These are phyloP conservation scores for Chlorella sp. DNA, from an alignment of 139 green algal species.

Conservation along the genomic window DNA sequence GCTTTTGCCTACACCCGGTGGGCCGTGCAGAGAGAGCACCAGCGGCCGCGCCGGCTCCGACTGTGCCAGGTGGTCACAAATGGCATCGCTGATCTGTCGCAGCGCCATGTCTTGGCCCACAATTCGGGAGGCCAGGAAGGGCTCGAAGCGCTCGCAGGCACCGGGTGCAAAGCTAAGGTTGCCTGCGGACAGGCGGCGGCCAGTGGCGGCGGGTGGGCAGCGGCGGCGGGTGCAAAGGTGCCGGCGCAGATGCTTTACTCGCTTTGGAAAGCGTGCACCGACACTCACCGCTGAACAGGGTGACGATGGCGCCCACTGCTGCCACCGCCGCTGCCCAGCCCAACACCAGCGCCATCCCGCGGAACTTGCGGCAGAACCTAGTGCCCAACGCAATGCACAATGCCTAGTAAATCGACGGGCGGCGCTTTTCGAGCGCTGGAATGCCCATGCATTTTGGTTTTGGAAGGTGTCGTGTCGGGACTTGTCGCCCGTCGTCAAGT, in stretches of 20 bases:
- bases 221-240: background rate
- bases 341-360: conserved; percentile 5
- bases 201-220: background rate
- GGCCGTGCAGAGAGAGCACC: conserved; percentile 87
- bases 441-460: too few species aligned
- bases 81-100: conserved; percentile 63
- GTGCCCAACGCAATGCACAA: background rate
- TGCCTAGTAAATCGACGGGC: background rate
- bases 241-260: background rate
- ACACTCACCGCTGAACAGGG: conserved; percentile 32
- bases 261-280: background rate
- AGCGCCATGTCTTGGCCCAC: conserved; percentile 83
- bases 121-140: conserved; percentile 61
- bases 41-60: conserved; percentile 71
- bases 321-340: conserved; percentile 43
- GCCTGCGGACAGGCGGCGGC: conserved; percentile 21
- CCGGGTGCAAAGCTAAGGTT: conserved; percentile 57
- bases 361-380: background rate
- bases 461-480: too few species aligned
- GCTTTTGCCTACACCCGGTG: conserved; percentile 93
- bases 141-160: conserved; percentile 71
- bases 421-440: background rate
- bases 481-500: too few species aligned
- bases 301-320: conserved; percentile 17
- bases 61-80: conserved; percentile 82